Evolutionary conservation across 108 stramenopile genomes (phyloP).

Genomic region (Nitzschia inconspicua): DNA sequence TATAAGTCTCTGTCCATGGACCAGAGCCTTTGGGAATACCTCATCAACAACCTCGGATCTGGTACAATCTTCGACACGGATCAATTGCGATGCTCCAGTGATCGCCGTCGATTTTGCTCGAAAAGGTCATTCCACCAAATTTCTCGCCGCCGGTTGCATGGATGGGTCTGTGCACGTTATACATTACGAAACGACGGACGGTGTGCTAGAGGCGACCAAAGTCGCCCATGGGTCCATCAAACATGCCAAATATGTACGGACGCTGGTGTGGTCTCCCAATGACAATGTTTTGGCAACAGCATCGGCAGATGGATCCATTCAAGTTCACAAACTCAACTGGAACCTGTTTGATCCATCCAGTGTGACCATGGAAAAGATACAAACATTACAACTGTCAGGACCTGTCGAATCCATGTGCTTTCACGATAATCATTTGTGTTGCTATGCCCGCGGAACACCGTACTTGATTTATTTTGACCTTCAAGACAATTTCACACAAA

Average conservation of each 20-base stretch:
- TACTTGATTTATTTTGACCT: constrained; percentile 69
- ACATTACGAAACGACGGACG: constrained; percentile 34
- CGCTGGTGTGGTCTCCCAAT: constrained; percentile 59
- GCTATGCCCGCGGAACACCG: constrained; percentile 68
- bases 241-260: constrained; percentile 69
- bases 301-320: constrained; percentile 77
- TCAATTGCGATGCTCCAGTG: constrained; percentile 69
- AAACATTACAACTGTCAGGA: constrained; percentile 59
- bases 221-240: constrained; percentile 32
- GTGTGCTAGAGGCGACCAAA: constrained; percentile 19
- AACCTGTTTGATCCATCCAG: constrained; percentile 21
- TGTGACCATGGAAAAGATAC: constrained; percentile 26
- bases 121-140: constrained; percentile 21
- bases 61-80: constrained; percentile 29
- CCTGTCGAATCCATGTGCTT: constrained; percentile 74
- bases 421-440: constrained; percentile 56
- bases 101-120: constrained; percentile 67
- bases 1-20: constrained; percentile 57
- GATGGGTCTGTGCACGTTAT: constrained; percentile 67
- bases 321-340: constrained; percentile 46
- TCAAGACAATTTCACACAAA: constrained; percentile 46
- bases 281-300: constrained; percentile 65
- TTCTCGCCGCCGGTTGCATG: constrained; percentile 73
- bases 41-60: constrained; percentile 27
- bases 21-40: constrained; percentile 34